Percentiles rank a stretch among this genome's conserved stretches.
These are phyloP conservation scores for Babjeviella inositovora DNA, from an alignment of 805 yeast genomes.

Conservation along the genomic window DNA sequence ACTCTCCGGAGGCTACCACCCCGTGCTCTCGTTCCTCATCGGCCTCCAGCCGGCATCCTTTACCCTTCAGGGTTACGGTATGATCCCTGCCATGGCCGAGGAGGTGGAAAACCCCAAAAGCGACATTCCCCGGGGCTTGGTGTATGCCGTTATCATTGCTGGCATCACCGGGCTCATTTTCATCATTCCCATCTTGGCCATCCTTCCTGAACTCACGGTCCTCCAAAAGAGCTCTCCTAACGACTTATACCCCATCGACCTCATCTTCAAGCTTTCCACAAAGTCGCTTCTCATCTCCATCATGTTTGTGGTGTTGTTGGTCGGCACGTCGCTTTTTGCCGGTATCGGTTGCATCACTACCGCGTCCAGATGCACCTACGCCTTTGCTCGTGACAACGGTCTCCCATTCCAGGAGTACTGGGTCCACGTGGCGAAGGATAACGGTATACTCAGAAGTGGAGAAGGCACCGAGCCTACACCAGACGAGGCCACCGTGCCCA, in stretches of 20 bases:
- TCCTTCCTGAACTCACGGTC: constrained; percentile 47
- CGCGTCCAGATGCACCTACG: constrained; percentile 68
- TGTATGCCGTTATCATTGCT: constrained; percentile 47
- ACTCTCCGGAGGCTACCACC: constrained; percentile 68
- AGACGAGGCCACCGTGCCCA: constrained; percentile 46
- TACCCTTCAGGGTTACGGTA: constrained; percentile 72
- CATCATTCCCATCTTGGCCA: constrained; percentile 54
- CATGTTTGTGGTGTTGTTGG: constrained; percentile 45
- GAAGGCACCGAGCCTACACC: no score
- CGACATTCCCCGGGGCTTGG: constrained; percentile 60
- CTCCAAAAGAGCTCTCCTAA: constrained; percentile 41
- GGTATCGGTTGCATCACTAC: constrained; percentile 72
- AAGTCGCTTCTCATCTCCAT: constrained; percentile 55
- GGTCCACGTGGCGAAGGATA: constrained; percentile 44
- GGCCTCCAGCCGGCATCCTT: constrained; percentile 70
- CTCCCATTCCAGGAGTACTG: constrained; percentile 49
- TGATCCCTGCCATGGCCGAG: constrained; percentile 69
- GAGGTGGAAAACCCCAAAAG: constrained; percentile 66
- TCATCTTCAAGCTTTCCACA: constrained; percentile 58
- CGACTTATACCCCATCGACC: constrained; percentile 63
- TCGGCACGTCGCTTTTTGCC: constrained; percentile 60
- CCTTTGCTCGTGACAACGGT: constrained; percentile 75
- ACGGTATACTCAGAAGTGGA: no score
- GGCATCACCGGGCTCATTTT: constrained; percentile 58
- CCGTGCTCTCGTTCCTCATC: constrained; percentile 51